Conservation (phyloP, 2,329 filamentous ascomycete genomes). For the Ophiostoma piceae region DNA sequence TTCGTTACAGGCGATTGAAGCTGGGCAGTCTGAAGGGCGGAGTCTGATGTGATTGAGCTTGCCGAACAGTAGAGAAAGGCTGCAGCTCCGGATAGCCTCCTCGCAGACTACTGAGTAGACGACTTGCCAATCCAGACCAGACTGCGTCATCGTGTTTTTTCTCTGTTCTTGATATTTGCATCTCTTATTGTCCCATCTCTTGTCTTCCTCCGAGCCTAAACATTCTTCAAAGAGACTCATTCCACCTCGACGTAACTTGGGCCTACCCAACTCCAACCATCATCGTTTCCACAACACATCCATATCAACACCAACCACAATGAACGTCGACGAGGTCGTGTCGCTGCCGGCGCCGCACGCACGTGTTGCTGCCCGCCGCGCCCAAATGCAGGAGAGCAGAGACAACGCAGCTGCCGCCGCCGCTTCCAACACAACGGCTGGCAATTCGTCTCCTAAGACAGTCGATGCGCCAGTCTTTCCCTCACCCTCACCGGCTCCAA, state of each 20-base stretch:
- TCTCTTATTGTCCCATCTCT: neutral
- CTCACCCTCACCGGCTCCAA: neutral
- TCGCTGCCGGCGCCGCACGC: conserved; percentile 22
- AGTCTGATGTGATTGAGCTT: neutral
- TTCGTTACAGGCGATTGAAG: neutral
- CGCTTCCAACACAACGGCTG: neutral
- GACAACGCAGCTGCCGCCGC: neutral
- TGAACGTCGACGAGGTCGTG: conserved; percentile 19
- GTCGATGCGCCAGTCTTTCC: neutral
- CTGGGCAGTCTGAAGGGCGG: neutral
- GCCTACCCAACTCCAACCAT: neutral
- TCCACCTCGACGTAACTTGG: neutral
- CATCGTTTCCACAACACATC: neutral
- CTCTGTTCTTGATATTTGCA: neutral
- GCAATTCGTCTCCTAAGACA: neutral
- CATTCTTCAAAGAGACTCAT: too few relatives aligned
- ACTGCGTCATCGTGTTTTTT: neutral
- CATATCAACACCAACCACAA: neutral
- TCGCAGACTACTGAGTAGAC: neutral
- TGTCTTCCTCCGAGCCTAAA: neutral
- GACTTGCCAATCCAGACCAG: neutral
- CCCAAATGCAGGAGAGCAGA: conserved; percentile 12
- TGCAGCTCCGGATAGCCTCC: neutral
- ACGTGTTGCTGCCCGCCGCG: conserved; percentile 19
- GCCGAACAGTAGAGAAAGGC: neutral